Evolutionary conservation across 208 protist genomes (phyloP), one percentile per base, ranked within the genome.

Genomic region (Acanthamoeba lugdunensis): DNA sequence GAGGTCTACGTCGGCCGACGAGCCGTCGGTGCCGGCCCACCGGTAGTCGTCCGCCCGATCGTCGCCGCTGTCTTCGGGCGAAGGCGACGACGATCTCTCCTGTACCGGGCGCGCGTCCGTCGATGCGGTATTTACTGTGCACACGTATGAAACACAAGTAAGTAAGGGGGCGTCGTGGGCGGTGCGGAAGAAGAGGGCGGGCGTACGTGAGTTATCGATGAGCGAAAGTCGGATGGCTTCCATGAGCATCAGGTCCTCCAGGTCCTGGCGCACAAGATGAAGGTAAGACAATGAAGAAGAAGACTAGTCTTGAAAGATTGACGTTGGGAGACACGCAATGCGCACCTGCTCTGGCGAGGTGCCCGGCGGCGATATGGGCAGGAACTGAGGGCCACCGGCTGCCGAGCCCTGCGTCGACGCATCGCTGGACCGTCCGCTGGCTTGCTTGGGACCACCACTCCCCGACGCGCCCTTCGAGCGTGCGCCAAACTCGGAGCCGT

Each of bases 181-280:
- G 45, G 4, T 50, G 45, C 41, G 41, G 41, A 45, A 45, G 45
- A 89, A 23, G 23, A 65, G 28, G 6, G 48, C n/a, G 7, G 2
- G 16, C 45, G 81, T 67, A 89, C 81, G 1, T 23, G 67, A 71
- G 18, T n/a, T 67, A 6, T 92, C 88, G 21, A 95, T 65, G 8
- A 95, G 41, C 30, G 94, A 95, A 28, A 95, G 65, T 73, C 93
- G 90, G 21, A 95, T 95, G 7, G 94, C 94, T 33, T 95, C 93
- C 14, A 94, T 45, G 11, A 95, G 56, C 94, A 95, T 95, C 37
- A 95, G 45, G 21, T 95, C 93, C 23, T 95, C 94, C 30, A 95
- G 25, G 18, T 95, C 94, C 21, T 54, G 37, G 52, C 50, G 45
- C 23, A 14, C 28, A 69, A 25, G 61, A 69, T 28, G 1, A 79